Conservation (phyloP, 306 rosid species). For the Cicer yamashitae region DNA sequence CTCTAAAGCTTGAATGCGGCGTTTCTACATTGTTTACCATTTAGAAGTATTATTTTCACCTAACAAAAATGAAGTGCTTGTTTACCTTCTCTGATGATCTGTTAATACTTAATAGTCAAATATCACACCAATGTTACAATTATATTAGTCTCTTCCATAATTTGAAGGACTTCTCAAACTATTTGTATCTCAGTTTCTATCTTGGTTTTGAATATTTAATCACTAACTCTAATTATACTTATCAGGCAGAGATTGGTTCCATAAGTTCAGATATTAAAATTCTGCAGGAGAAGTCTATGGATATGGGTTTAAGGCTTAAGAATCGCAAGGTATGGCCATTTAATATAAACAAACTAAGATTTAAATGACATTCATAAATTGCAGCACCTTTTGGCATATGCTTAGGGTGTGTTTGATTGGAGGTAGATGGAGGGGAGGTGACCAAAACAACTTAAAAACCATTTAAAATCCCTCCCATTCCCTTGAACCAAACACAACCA, state of each 20-base stretch:
- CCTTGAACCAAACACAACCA: too few relatives aligned
- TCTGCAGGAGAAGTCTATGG: constrained; percentile 98
- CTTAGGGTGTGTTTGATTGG: neutral
- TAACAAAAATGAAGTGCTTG: constrained; percentile 1
- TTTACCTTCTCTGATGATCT: constrained; percentile 24
- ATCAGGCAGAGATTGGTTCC: constrained; percentile 93
- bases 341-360: neutral
- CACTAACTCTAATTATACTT: constrained; percentile 30
- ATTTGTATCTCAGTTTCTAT: constrained; percentile 13
- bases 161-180: constrained; percentile 21
- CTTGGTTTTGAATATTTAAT: constrained; percentile 27
- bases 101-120: constrained; percentile 10
- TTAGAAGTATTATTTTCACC: constrained; percentile 12
- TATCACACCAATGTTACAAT: constrained; percentile 6
- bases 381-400: constrained; percentile 20
- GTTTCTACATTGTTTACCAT: neutral
- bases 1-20: constrained; percentile 33
- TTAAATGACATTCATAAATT: constrained; percentile 19
- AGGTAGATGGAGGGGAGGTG: too few relatives aligned
- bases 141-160: constrained; percentile 22
- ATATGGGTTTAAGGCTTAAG: constrained; percentile 94
- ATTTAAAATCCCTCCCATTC: too few relatives aligned
- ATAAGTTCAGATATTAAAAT: constrained; percentile 96
- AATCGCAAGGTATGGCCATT: constrained; percentile 87
- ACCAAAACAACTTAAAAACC: too few relatives aligned